Percentiles rank a stretch among this genome's conserved stretches.
phyloP scores from a whole-genome alignment of 768 basidiomycete genomes.

The Tremella yokohamensis region DNA sequence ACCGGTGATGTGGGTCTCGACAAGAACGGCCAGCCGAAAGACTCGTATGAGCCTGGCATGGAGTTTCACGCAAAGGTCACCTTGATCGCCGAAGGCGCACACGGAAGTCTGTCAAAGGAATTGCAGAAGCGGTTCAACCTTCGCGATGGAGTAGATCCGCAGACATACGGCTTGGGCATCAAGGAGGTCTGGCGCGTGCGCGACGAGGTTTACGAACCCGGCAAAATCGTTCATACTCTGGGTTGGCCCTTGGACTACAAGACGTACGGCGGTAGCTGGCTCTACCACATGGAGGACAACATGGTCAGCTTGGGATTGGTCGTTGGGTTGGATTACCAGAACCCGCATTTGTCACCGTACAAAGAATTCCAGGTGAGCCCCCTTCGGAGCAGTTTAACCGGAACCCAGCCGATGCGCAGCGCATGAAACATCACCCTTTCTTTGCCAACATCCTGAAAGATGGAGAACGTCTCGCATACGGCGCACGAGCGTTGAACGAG shows the following conservation, averaged over 20 bases:
- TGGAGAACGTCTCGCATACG: constrained; percentile 79
- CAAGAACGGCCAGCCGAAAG: constrained; percentile 68
- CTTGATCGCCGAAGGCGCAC: constrained; percentile 89
- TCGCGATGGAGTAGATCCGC: constrained; percentile 67
- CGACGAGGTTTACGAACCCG: constrained; percentile 62
- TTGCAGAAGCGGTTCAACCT: constrained; percentile 71
- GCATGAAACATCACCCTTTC: constrained; percentile 96
- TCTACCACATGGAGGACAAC: constrained; percentile 92
- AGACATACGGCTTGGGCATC: constrained; percentile 92
- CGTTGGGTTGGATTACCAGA: constrained; percentile 88
- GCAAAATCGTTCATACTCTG: constrained; percentile 85
- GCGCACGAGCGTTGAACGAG: constrained; percentile 83
- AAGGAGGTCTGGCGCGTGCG: constrained; percentile 97
- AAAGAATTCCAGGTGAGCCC: constrained; percentile 77
- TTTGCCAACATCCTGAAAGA: constrained; percentile 75
- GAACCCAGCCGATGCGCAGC: constrained; percentile 51
- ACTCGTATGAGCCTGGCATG: constrained; percentile 93
- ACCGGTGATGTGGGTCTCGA: constrained; percentile 95
- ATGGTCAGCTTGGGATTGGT: constrained; percentile 88
- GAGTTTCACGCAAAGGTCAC: constrained; percentile 88
- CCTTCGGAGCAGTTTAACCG: constrained; percentile 1
- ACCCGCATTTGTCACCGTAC: constrained; percentile 88
- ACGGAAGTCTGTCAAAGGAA: constrained; percentile 82
- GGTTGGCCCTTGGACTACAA: constrained; percentile 83
- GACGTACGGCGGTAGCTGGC: constrained; percentile 89